Conservation (phyloP, 805 yeast species). For the Metschnikowia anglica region DNA sequence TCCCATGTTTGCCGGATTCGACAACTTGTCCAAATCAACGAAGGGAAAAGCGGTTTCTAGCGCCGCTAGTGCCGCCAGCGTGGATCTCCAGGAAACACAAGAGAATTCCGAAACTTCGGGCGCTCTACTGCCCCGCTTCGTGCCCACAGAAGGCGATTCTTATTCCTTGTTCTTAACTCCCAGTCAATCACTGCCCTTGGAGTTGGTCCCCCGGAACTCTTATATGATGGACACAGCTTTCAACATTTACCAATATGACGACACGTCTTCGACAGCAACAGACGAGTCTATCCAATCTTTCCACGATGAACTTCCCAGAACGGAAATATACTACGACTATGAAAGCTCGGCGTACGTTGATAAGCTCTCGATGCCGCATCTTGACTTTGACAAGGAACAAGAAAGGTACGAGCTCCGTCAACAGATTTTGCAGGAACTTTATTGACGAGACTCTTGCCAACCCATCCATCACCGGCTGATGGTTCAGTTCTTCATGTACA, state of each 20-base stretch:
- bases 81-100: neutral
- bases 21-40: neutral
- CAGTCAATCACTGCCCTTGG: neutral
- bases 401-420: conserved; percentile 40
- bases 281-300: conserved; percentile 28
- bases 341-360: conserved; percentile 19
- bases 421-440: conserved; percentile 37
- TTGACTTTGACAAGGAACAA: conserved; percentile 27
- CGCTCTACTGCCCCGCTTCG: neutral
- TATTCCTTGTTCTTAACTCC: neutral
- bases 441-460: conserved; percentile 2
- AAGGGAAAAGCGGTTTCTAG: neutral
- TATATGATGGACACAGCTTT: conserved; percentile 7
- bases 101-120: neutral
- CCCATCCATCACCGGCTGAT: conserved; percentile 10
- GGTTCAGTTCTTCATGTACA: conserved; percentile 7
- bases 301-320: conserved; percentile 19
- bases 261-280: conserved; percentile 22
- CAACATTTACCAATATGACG: conserved; percentile 16
- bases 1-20: neutral
- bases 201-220: conserved; percentile 1
- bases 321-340: conserved; percentile 18
- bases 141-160: neutral
- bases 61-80: neutral
- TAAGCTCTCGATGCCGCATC: conserved; percentile 15